These are phyloP conservation scores for Starmera pachycereana DNA, from an alignment of 805 yeast genomes.

Conservation along the genomic window DNA sequence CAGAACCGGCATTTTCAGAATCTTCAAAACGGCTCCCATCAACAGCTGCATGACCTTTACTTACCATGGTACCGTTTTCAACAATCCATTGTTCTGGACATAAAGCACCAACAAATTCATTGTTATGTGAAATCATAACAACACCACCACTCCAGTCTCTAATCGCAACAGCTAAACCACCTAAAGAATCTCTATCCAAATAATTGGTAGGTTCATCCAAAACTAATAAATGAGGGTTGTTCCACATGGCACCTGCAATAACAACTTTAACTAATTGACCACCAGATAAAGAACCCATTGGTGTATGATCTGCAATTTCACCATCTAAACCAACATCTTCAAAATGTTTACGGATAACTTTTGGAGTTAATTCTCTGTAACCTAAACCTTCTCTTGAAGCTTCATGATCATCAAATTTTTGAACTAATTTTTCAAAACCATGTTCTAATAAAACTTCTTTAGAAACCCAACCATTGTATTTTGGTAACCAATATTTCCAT, in stretches of 20 bases:
- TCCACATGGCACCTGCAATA: constrained; percentile 99
- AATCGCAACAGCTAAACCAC: constrained; percentile 95
- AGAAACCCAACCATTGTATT: constrained; percentile 88
- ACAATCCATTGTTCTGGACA: constrained; percentile 99
- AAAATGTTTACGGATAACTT: constrained; percentile 90
- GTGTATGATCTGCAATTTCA: constrained; percentile 97
- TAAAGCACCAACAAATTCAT: constrained; percentile 92
- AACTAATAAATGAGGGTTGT: constrained; percentile 93
- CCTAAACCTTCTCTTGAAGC: constrained; percentile 99
- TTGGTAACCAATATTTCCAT: constrained; percentile 90
- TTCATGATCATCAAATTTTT: constrained; percentile 97
- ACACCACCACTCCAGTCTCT: constrained; percentile 99
- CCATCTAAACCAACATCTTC: constrained; percentile 97
- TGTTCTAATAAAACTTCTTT: constrained; percentile 70
- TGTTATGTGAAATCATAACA: constrained; percentile 95
- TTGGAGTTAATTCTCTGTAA: constrained; percentile 87
- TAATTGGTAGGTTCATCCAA: constrained; percentile 98
- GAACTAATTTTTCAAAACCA: constrained; percentile 85
- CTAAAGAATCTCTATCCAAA: constrained; percentile 94
- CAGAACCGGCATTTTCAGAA: constrained; percentile 43
- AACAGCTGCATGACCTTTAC: constrained; percentile 68
- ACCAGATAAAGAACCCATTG: constrained; percentile 92
- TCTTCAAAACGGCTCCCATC: constrained; percentile 80
- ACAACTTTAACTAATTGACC: constrained; percentile 98
- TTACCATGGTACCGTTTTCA: constrained; percentile 82